Percentiles rank a stretch among this genome's conserved stretches.
Evolutionary conservation across 163 green algal genomes (phyloP).

Genomic region (Scenedesmus sp.): DNA sequence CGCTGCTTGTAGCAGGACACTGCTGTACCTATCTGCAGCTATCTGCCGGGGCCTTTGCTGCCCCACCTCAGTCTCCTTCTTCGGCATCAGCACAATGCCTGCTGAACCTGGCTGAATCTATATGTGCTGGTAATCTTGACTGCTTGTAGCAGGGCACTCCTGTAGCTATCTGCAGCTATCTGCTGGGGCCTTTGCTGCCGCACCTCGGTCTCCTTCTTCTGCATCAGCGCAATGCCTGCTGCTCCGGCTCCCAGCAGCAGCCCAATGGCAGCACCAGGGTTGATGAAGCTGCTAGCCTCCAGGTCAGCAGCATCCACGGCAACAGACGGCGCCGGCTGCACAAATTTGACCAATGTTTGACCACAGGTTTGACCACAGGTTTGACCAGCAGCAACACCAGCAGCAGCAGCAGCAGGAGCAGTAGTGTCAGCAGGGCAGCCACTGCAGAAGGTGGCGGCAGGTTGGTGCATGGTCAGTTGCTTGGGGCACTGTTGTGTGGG

Average conservation of each 20-base stretch:
- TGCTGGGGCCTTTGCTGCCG: neutral
- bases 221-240: conserved; percentile 19
- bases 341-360: neutral
- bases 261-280: conserved; percentile 12
- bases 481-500: neutral
- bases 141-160: neutral
- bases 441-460: neutral
- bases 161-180: too few species aligned
- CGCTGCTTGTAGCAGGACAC: too few species aligned
- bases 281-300: conserved; percentile 28
- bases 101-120: neutral
- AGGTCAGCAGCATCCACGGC: conserved; percentile 41
- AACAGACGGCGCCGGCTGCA: conserved; percentile 33
- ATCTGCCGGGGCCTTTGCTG: too few species aligned
- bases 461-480: neutral
- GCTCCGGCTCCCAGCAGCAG: conserved; percentile 27
- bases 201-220: conserved; percentile 52
- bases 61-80: too few species aligned
- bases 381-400: too few species aligned
- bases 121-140: neutral
- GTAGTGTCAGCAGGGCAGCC: neutral
- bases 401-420: neutral
- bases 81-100: too few species aligned
- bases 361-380: too few species aligned
- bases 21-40: too few species aligned